phyloP scores from a whole-genome alignment of 768 basidiomycete genomes.

The Termitomyces eurrhizus region DNA sequence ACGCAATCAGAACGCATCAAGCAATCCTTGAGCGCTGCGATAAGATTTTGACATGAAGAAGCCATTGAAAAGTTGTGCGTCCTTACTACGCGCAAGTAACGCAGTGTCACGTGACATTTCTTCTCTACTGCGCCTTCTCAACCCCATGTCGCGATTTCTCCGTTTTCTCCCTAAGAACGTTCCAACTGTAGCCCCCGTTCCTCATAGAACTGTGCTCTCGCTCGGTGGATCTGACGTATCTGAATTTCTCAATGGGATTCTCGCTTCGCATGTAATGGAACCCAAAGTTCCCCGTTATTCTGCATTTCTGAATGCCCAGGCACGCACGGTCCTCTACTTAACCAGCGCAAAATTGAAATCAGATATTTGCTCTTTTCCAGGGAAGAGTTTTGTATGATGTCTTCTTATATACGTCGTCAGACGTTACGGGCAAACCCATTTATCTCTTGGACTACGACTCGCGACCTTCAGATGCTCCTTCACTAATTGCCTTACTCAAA shows the following conservation, averaged over 20 bases:
- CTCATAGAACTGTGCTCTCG: constrained; percentile 65
- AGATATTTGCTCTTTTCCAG: constrained; percentile 34
- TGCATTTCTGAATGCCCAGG: constrained; percentile 78
- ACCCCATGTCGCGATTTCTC: constrained; percentile 25
- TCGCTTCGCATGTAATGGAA: constrained; percentile 46
- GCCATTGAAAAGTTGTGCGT: constrained; percentile 45
- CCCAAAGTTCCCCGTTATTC: constrained; percentile 57
- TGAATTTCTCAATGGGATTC: constrained; percentile 78
- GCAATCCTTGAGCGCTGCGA: constrained; percentile 79
- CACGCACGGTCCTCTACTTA: constrained; percentile 26
- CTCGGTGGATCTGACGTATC: constrained; percentile 78
- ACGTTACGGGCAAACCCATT: constrained; percentile 38
- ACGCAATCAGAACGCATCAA: constrained; percentile 87
- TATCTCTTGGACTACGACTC: constrained; percentile 75
- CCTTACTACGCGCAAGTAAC: background rate
- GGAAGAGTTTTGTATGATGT: constrained; percentile 88
- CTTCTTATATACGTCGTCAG: constrained; percentile 69
- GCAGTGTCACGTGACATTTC: background rate
- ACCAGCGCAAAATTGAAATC: constrained; percentile 5
- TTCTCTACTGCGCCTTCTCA: too few relatives aligned
- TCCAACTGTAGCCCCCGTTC: constrained; percentile 58
- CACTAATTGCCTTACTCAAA: constrained; percentile 71
- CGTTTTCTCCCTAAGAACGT: constrained; percentile 42
- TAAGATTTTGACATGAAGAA: constrained; percentile 73
- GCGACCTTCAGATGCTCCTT: constrained; percentile 51